phyloP scores from a whole-genome alignment of 208 protist genomes.

The Trypanosoma mega region DNA sequence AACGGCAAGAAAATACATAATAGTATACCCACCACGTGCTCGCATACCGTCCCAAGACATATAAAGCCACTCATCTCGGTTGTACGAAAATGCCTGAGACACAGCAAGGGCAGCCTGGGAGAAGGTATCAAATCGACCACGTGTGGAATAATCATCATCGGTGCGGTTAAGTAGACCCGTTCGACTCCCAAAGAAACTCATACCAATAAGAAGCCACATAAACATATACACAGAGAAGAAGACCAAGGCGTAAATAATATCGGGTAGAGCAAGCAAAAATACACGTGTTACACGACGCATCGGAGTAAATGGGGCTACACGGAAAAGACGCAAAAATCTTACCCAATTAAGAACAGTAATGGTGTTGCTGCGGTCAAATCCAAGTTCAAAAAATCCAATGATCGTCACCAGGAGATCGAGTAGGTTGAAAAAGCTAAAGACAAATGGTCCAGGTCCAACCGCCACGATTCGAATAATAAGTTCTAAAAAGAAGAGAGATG shows the following conservation, averaged over 20 bases:
- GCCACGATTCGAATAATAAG: slow-evolving; percentile 79
- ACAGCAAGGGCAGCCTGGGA: slow-evolving; percentile 76
- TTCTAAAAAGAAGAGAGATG: slow-evolving; percentile 81
- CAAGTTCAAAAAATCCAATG: slow-evolving; percentile 89
- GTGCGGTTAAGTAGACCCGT: slow-evolving; percentile 51
- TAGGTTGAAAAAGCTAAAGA: slow-evolving; percentile 73
- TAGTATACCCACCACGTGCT: slow-evolving; percentile 71
- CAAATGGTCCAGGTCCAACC: slow-evolving; percentile 77
- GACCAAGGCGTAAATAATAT: slow-evolving; percentile 79
- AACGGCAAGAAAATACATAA: slow-evolving; percentile 87
- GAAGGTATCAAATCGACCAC: slow-evolving; percentile 80
- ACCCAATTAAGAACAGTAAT: slow-evolving; percentile 90
- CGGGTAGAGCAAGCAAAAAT: slow-evolving; percentile 71
- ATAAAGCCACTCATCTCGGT: slow-evolving; percentile 85
- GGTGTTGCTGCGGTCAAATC: slow-evolving; percentile 74
- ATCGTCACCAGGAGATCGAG: slow-evolving; percentile 71
- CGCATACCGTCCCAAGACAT: slow-evolving; percentile 84
- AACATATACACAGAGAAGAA: slow-evolving; percentile 93
- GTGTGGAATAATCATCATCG: slow-evolving; percentile 49
- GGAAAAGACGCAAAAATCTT: slow-evolving; percentile 75
- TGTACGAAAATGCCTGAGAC: slow-evolving; percentile 86
- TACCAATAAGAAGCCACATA: slow-evolving; percentile 89
- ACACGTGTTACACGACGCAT: slow-evolving; percentile 77
- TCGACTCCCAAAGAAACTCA: slow-evolving; percentile 91
- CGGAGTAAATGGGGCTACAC: slow-evolving; percentile 53